These are phyloP conservation scores for Tetrapisispora iriomotensis DNA, from an alignment of 805 yeast genomes.

Conservation along the genomic window DNA sequence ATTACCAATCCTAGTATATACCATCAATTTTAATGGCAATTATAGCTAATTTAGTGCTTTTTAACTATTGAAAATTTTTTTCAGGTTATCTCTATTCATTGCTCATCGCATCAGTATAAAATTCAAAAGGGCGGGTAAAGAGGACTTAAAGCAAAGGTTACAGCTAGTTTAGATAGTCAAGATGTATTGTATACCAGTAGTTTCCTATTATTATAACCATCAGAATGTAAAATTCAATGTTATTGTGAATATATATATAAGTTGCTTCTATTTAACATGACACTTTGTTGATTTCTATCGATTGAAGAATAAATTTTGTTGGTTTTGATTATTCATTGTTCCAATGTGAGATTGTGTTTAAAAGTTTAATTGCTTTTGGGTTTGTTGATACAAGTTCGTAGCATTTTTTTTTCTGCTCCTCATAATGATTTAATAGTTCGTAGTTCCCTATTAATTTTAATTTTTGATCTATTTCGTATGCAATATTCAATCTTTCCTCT, in stretches of 20 bases:
- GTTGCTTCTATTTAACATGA: too few relatives aligned
- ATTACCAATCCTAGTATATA: too few relatives aligned
- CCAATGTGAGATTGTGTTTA: conserved; percentile 12
- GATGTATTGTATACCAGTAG: not conserved
- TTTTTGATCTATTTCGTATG: not conserved
- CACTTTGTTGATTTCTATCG: not conserved
- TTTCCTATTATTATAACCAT: not conserved
- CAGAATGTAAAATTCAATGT: not conserved
- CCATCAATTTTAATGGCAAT: too few relatives aligned
- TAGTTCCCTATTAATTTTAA: not conserved
- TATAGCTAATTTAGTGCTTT: too few relatives aligned
- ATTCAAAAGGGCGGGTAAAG: not conserved
- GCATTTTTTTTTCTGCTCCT: conserved; percentile 9
- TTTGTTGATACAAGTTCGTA: conserved; percentile 11
- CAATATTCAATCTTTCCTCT: not conserved
- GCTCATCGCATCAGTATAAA: too few relatives aligned
- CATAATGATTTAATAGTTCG: not conserved
- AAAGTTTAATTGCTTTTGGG: conserved; percentile 9
- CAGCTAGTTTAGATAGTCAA: not conserved
- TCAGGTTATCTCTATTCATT: too few relatives aligned
- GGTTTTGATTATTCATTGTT: not conserved
- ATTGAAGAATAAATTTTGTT: not conserved
- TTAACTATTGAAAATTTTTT: too few relatives aligned
- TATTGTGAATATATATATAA: not conserved
- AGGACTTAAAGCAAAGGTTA: not conserved